Base-by-base conservation (phyloP, 352 stramenopile genomes). In the Pythium diclinum region DNA sequence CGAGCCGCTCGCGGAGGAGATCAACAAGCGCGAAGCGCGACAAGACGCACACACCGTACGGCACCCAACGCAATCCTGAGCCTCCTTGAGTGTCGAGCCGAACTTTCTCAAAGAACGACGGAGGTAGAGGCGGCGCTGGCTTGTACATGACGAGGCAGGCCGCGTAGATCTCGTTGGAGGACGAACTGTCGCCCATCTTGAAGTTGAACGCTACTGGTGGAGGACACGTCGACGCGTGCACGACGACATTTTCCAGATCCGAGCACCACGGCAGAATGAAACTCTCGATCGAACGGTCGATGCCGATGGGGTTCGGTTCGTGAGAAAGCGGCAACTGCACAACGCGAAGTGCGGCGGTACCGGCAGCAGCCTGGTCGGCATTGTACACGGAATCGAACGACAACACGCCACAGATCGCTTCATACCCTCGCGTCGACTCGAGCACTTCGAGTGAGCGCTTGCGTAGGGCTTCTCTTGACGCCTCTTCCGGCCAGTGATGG, bases 21-120 rank as follows among this genome's bases (percentile, higher is more conserved):
- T 91, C 82, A 6, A 93, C 76, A 23, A 95, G 75, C 13, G 87
- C 81, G 56, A 91, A 93, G 59, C 89, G 91, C n/a, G 87, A 95
- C 51, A 89, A 55, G 33, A 93, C 75, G 38, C 84, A 93, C 10
- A 95, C 79, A 40, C 87, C 87, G 42, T 92, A 94, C 21, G 85
- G 85, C 0, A 92, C 77, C 85, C 85, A 94, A 30, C 83, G 70
- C 36, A 70, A 55, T 3, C 63, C 63, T 51, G 79, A 75, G 10
- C 70, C 73, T 44, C 62, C 65, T 9, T 72, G 54, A 16, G 72
- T 68, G 60, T 89, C 76, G 16, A 94, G 65, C 11, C 75, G 76
- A 1, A 76, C 75, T 46, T 76, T 85, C 38, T 89, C 80, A 10
- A 94, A 77, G 33, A 77, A 79, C 10, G 79, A 77, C 19, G 77